Conservation (phyloP, 2,329 filamentous ascomycete genomes). For the Sporothrix sp. region DNA sequence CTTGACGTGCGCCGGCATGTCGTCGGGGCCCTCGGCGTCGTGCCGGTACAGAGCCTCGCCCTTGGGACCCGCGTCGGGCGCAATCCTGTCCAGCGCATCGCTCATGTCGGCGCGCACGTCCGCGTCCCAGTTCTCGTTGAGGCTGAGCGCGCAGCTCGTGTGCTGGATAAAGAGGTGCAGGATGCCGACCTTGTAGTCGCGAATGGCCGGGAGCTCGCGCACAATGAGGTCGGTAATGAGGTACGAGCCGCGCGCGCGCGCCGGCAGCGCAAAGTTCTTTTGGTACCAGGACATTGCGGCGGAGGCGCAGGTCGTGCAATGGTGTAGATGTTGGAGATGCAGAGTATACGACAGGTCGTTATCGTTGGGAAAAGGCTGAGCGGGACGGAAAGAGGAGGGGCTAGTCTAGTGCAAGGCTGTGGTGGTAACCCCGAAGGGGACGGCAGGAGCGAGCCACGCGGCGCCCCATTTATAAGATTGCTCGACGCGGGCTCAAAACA, state of each 20-base stretch:
- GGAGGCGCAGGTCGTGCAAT: not conserved
- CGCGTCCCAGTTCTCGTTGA: constrained; percentile 85
- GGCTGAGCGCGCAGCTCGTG: constrained; percentile 77
- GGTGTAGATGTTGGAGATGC: not conserved
- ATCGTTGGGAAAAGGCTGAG: not conserved
- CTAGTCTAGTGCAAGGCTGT: constrained; percentile 7
- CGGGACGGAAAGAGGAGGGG: not conserved
- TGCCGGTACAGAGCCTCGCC: constrained; percentile 73
- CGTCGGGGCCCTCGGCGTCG: constrained; percentile 73
- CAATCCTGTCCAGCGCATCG: constrained; percentile 84
- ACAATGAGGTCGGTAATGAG: constrained; percentile 73
- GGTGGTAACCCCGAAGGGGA: not conserved
- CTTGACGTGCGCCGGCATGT: constrained; percentile 98
- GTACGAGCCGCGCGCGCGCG: constrained; percentile 73
- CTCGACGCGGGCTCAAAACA: too few species aligned
- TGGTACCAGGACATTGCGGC: constrained; percentile 66
- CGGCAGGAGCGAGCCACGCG: not conserved
- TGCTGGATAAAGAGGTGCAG: constrained; percentile 92
- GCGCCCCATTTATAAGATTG: not conserved
- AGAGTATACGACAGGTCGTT: too few species aligned
- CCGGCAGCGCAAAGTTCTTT: constrained; percentile 71
- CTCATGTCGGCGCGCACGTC: constrained; percentile 92
- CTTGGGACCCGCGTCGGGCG: constrained; percentile 63
- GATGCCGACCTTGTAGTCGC: constrained; percentile 72
- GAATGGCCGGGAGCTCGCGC: constrained; percentile 66